Evolutionary conservation across 1,284 basidiomycete species (phyloP).

Genomic region (Trichosporon ovoides): DNA sequence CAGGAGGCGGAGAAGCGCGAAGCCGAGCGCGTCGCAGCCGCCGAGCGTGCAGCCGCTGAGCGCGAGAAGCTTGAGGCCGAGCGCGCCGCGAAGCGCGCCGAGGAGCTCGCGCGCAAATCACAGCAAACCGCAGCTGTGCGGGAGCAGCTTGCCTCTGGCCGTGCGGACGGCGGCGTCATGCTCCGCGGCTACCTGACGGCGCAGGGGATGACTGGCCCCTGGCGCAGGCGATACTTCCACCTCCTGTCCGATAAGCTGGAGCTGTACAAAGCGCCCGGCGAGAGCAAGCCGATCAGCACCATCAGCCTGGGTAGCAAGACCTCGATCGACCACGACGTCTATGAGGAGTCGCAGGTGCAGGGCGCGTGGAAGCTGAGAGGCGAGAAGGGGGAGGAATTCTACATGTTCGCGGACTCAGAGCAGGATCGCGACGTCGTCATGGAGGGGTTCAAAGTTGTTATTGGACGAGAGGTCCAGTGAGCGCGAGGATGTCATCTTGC

Average conservation of each 20-base stretch:
- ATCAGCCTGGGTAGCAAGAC: neutral
- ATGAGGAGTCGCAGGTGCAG: conserved; percentile 44
- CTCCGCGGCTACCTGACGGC: conserved; percentile 43
- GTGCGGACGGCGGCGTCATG: conserved; percentile 35
- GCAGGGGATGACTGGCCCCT: conserved; percentile 38
- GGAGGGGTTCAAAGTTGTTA: conserved; percentile 21
- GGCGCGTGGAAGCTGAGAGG: conserved; percentile 37
- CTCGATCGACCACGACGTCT: conserved; percentile 11
- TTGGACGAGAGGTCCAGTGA: conserved; percentile 3
- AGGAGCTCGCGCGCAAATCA: conserved; percentile 10
- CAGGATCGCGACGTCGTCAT: conserved; percentile 41
- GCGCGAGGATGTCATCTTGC: too few species aligned
- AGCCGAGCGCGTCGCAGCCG: conserved; percentile 1
- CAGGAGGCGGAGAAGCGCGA: conserved; percentile 11
- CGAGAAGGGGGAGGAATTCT: conserved; percentile 33
- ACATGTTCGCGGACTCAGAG: conserved; percentile 40
- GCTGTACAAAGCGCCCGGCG: conserved; percentile 30
- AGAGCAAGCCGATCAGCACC: conserved; percentile 1
- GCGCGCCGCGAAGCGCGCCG: neutral
- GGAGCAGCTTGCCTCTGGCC: conserved; percentile 11
- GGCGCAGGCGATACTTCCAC: conserved; percentile 42
- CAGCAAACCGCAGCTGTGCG: conserved; percentile 7
- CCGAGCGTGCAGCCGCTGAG: neutral
- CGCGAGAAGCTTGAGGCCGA: neutral
- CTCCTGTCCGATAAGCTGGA: conserved; percentile 29